Conservation (phyloP, 2,329 filamentous ascomycete genomes). For the Karstenula rhodostoma region DNA sequence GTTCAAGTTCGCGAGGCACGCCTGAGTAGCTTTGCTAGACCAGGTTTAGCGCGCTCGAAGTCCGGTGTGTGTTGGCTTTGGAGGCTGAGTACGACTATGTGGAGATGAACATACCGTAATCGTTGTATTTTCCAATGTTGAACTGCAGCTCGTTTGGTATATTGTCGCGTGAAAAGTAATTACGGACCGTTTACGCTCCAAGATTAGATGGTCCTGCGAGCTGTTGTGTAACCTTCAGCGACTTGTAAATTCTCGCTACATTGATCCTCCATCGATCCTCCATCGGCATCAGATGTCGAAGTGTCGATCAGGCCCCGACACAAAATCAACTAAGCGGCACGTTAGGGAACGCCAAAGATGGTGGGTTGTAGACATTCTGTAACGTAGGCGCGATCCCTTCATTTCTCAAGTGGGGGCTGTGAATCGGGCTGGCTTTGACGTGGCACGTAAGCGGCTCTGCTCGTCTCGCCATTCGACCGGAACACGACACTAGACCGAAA, state of each 20-base stretch:
- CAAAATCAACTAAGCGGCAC: not conserved
- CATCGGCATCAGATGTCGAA: not conserved
- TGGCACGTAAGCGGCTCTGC: constrained; percentile 5
- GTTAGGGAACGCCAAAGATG: not conserved
- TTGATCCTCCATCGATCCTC: not conserved
- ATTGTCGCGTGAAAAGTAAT: not conserved
- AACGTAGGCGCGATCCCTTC: constrained; percentile 5
- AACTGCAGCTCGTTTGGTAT: not conserved
- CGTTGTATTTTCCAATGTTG: not conserved
- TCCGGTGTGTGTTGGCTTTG: constrained; percentile 3
- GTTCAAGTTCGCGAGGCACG: not conserved
- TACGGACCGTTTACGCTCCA: not conserved
- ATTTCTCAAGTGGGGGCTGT: constrained; percentile 9
- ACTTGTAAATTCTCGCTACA: not conserved
- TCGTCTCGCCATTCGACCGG: not conserved
- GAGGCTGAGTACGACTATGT: constrained; percentile 11
- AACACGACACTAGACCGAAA: too few species aligned
- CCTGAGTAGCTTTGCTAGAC: constrained; percentile 1
- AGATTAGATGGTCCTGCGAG: not conserved
- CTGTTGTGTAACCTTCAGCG: not conserved
- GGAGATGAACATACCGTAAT: constrained; percentile 9
- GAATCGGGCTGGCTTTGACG: constrained; percentile 1
- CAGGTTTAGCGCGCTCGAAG: constrained; percentile 4
- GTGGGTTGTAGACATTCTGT: constrained; percentile 11
- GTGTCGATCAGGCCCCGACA: not conserved